phyloP scores from a whole-genome alignment of 208 protist species.

The Leishmania tarentolae region DNA sequence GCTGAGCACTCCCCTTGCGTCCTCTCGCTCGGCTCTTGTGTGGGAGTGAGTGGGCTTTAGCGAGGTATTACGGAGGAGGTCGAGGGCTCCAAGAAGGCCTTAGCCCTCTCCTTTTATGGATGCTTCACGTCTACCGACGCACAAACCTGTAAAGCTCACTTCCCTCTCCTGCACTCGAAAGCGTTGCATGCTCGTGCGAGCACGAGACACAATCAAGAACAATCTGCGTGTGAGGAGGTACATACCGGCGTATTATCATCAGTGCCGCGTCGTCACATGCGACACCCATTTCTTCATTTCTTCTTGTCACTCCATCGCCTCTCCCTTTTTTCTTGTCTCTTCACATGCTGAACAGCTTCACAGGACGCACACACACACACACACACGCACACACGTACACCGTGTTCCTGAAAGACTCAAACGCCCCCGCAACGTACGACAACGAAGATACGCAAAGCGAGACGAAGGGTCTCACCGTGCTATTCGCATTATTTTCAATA shows the following conservation, averaged over 20 bases:
- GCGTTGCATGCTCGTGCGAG: background rate
- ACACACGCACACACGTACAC: background rate
- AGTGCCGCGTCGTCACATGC: background rate
- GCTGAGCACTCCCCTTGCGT: background rate
- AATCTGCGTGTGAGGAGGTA: background rate
- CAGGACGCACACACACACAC: background rate
- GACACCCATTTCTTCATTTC: background rate
- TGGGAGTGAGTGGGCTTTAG: background rate
- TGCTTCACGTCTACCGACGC: background rate
- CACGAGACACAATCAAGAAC: background rate
- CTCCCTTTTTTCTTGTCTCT: background rate
- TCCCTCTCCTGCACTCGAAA: background rate
- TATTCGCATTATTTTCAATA: background rate
- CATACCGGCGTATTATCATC: background rate
- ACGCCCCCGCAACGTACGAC: background rate
- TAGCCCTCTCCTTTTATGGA: background rate
- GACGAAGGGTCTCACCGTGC: background rate
- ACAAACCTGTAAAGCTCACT: background rate
- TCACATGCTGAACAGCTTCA: background rate
- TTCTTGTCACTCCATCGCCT: background rate
- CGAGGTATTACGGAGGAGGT: background rate
- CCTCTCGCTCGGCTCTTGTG: background rate
- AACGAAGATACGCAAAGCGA: background rate
- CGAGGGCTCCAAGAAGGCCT: background rate
- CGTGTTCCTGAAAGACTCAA: background rate